A percentile compares a stretch with the other conserved stretches of the same genome.
These are phyloP conservation scores for Logfia minima DNA, from an alignment of 129 eudicot species.

Conservation along the genomic window DNA sequence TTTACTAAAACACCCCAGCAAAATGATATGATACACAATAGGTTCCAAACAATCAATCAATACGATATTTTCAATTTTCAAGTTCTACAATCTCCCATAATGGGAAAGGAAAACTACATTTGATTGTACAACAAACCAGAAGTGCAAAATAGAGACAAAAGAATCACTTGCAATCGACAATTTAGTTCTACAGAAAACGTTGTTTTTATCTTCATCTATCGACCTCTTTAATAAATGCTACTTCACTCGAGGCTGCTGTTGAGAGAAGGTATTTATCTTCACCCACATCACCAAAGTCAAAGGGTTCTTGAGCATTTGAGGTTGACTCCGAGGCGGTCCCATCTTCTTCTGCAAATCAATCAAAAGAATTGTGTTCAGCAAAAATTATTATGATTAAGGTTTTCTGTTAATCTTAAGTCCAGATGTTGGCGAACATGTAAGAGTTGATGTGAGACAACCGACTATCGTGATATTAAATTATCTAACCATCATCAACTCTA, in stretches of 20 bases:
- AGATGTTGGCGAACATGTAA: not conserved
- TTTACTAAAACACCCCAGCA: conserved; percentile 12
- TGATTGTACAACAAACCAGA: conserved; percentile 34
- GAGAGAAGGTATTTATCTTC: conserved; percentile 46
- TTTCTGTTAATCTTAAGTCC: not conserved
- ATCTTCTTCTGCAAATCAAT: conserved; percentile 47
- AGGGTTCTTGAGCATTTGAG: conserved; percentile 35
- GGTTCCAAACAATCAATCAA: conserved; percentile 32
- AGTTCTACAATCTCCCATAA: conserved; percentile 18
- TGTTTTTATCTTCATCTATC: conserved; percentile 23
- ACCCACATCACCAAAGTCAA: conserved; percentile 47
- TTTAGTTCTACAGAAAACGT: not conserved
- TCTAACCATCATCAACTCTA: not conserved
- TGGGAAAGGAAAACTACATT: conserved; percentile 21
- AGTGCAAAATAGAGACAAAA: not conserved
- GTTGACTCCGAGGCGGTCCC: conserved; percentile 46
- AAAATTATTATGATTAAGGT: not conserved
- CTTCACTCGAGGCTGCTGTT: conserved; percentile 42
- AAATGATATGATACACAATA: conserved; percentile 12
- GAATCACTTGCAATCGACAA: conserved; percentile 22
- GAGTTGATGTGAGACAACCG: not conserved
- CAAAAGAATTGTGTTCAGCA: not conserved
- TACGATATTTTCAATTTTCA: not conserved
- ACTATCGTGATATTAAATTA: not conserved
- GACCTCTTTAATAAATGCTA: conserved; percentile 60